These are phyloP conservation scores for Microbotryum scabiosae DNA, from an alignment of 1,284 basidiomycete genomes.

Conservation along the genomic window DNA sequence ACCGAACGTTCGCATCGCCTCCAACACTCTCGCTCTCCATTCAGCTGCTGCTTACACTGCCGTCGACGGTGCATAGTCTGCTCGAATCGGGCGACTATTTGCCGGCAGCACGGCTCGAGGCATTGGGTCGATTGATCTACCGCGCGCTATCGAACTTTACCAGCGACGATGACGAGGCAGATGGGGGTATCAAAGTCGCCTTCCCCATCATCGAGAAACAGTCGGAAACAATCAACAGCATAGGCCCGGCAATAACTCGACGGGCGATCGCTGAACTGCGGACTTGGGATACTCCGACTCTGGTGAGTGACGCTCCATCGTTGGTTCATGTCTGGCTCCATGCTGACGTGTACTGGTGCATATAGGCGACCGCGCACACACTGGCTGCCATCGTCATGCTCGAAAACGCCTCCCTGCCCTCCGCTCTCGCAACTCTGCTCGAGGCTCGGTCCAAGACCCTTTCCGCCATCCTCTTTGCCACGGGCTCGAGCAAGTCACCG, in stretches of 20 bases:
- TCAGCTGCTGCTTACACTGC: slow-evolving; percentile 26
- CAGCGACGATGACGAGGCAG: slow-evolving; percentile 6
- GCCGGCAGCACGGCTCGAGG: slow-evolving; percentile 31
- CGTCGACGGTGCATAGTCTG: slow-evolving; percentile 31
- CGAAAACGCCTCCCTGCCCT: slow-evolving; percentile 13
- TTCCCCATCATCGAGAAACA: slow-evolving; percentile 35
- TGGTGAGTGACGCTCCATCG: slow-evolving; percentile 7
- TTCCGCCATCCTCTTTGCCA: slow-evolving; percentile 6
- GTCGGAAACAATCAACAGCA: slow-evolving; percentile 23
- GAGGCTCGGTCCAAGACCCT: slow-evolving; percentile 21
- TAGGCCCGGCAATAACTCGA: slow-evolving; percentile 21
- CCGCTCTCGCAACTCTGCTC: slow-evolving; percentile 24
- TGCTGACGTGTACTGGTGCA: background rate
- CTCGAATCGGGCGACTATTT: slow-evolving; percentile 30
- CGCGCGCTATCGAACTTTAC: slow-evolving; percentile 18
- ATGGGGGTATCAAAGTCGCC: slow-evolving; percentile 5
- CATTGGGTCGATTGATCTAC: slow-evolving; percentile 30
- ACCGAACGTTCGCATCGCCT: slow-evolving; percentile 8
- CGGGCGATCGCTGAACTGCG: slow-evolving; percentile 21
- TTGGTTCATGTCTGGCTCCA: background rate
- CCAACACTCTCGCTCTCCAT: slow-evolving; percentile 27
- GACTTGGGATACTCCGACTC: slow-evolving; percentile 9
- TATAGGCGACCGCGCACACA: slow-evolving; percentile 20
- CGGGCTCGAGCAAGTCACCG: slow-evolving; percentile 1
- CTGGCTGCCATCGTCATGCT: slow-evolving; percentile 30